Base-by-base conservation (phyloP, 768 basidiomycete species). In the Trametes cinnabarina region DNA sequence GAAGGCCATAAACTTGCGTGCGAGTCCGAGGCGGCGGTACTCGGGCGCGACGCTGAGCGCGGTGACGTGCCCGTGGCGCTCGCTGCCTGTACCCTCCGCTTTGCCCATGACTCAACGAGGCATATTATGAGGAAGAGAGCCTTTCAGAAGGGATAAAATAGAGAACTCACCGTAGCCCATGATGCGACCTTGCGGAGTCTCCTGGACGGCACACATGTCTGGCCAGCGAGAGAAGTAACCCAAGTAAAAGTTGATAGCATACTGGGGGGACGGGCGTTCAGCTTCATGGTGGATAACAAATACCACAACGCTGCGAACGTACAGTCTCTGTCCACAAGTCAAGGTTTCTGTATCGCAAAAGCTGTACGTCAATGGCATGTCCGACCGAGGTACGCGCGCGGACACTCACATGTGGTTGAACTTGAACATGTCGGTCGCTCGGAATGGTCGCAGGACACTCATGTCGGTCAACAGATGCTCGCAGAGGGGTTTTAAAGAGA, bases 271-370 rank as follows among this genome's bases (percentile, higher is more conserved):
- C 30, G 35, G 2, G 10, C 40, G 12, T 32, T 32, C 23, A 32
- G n/a, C 40, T 19, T 10, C 14, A 14, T 3, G 9, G n/a, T n/a
- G n/a, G n/a, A n/a, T n/a, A n/a, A n/a, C 15, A 3, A 14, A 12
- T 6, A 6, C 19, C 3, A 25, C 26, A 19, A 2, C n/a, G 3
- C n/a, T 48, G 46, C 10, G 37, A 15, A 30, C 86, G 68, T 65
- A 94, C 95, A 20, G 97, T 98, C 74, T 98, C 96, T 43, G 97
- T 98, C 93, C 93, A 98, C 43, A 94, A 78, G 72, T 98, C 96
- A 68, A 96, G 75, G 73, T 99, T 98, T 60, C 92, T 94, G 72
- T n/a, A n/a, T n/a, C 12, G 25, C 26, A 17, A 39, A 37, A 19
- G 23, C 12, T 1, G n/a, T n/a, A 20, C 23, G 22, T 47, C 32